Evolutionary conservation across 352 stramenopile genomes (phyloP), one percentile per base, ranked within the genome.

Genomic region (Globisporangium orthogonon): DNA sequence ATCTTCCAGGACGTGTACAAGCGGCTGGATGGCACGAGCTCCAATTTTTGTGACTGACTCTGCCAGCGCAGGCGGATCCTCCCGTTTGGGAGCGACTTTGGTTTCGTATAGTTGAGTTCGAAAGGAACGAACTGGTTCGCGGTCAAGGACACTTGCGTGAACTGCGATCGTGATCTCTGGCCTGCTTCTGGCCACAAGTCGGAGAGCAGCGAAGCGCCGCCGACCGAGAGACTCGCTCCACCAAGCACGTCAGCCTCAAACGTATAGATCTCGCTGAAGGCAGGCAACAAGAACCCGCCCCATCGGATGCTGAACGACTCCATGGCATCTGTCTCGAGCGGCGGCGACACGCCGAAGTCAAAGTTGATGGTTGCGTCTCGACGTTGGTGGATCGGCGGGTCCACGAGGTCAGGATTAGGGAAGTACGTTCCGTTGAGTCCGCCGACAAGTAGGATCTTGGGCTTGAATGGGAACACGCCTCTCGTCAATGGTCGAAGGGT

Each of bases 371-470:
- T 41, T 11, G 69, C 5, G 44, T 88, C 74, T 23, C 71, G 51
- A 0, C 68, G 68, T 30, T 76, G 44, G 2, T 76, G 51, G 3
- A 67, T 69, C 33, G 64, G 14, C n/a, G 63, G n/a, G 31, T 60
- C 55, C 17, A 63, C 44, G 11, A 76, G 50, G 39, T 75, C 68
- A 9, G 62, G 59, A 1, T 67, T 72, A 2, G 52, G 31, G 30
- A 75, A 82, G 51, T 87, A 84, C 3, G 68, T 80, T 2, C 56
- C 77, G 54, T 89, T 89, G 23, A 89, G 47, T 7, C 82, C 76
- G 15, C 76, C 78, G 18, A 60, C 54, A n/a, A 79, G 65, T 41
- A 88, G 48, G 11, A 91, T 61, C 13, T 71, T 70, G 2, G 70
- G 67, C n/a, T 71, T 54, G 45, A 89, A 87, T 1, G 60, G 52